A percentile compares a stretch with the other conserved stretches of the same genome.
phyloP scores from a whole-genome alignment of 129 eudicot genomes.

The Artemisia tridentata region DNA sequence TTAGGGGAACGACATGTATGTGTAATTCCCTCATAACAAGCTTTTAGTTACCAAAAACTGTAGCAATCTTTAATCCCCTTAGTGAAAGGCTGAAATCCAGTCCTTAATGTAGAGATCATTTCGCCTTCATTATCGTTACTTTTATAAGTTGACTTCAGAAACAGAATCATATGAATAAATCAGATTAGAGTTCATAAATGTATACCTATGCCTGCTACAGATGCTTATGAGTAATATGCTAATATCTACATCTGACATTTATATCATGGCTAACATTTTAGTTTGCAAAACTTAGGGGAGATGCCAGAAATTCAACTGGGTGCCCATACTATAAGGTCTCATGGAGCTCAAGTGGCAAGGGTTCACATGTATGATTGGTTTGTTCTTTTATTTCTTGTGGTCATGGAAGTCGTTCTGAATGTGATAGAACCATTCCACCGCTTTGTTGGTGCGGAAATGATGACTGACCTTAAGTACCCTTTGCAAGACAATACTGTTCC shows the following conservation, averaged over 20 bases:
- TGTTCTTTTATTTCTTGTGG: slow-evolving; percentile 59
- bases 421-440: slow-evolving; percentile 90
- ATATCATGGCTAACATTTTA: slow-evolving; percentile 15
- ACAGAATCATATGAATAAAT: not conserved
- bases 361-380: slow-evolving; percentile 84
- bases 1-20: not conserved
- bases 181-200: not conserved
- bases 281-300: slow-evolving; percentile 35
- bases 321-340: slow-evolving; percentile 67
- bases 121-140: slow-evolving; percentile 10
- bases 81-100: slow-evolving; percentile 13
- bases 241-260: not conserved
- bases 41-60: slow-evolving; percentile 12
- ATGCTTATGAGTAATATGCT: slow-evolving; percentile 4
- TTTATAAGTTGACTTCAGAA: slow-evolving; percentile 7
- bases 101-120: not conserved
- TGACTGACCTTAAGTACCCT: slow-evolving; percentile 78
- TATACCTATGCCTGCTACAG: slow-evolving; percentile 11
- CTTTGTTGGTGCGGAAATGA: slow-evolving; percentile 75
- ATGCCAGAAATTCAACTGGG: slow-evolving; percentile 95
- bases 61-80: slow-evolving; percentile 13
- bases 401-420: slow-evolving; percentile 56
- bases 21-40: slow-evolving; percentile 12
- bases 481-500: slow-evolving; percentile 73
- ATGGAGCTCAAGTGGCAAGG: slow-evolving; percentile 65